Evolutionary conservation across 176 grass and related monocot genomes (phyloP).

Genomic region (Saccharum spontaneum): DNA sequence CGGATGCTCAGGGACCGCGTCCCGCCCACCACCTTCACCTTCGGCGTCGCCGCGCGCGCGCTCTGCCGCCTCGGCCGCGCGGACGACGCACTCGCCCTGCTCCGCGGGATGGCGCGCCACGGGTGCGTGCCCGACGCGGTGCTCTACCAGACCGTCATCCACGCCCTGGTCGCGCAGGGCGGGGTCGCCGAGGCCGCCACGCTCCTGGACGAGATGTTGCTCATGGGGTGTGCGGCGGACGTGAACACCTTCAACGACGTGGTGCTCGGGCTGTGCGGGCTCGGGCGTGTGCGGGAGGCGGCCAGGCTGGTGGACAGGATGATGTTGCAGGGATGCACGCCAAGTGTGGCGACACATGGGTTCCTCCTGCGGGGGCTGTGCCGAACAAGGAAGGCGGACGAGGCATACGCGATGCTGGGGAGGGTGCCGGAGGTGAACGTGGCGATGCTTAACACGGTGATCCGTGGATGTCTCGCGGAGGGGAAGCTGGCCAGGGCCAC

Average conservation of each 20-base stretch:
- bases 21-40: slow-evolving; percentile 79
- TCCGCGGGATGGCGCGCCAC: slow-evolving; percentile 72
- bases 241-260: slow-evolving; percentile 76
- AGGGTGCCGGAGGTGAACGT: slow-evolving; percentile 62
- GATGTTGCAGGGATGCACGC: slow-evolving; percentile 55
- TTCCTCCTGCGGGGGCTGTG: slow-evolving; percentile 71
- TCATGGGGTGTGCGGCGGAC: slow-evolving; percentile 69
- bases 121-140: slow-evolving; percentile 73
- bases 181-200: slow-evolving; percentile 54
- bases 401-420: slow-evolving; percentile 54
- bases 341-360: slow-evolving; percentile 64
- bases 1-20: slow-evolving; percentile 62
- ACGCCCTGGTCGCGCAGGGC: slow-evolving; percentile 49
- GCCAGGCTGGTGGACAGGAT: slow-evolving; percentile 80
- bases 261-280: slow-evolving; percentile 55
- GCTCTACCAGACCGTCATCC: slow-evolving; percentile 85
- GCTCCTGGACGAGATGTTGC: slow-evolving; percentile 87
- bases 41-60: slow-evolving; percentile 51
- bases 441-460: slow-evolving; percentile 81
- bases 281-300: slow-evolving; percentile 49
- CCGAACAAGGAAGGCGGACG: slow-evolving; percentile 47
- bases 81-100: slow-evolving; percentile 55
- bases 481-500: slow-evolving; percentile 64
- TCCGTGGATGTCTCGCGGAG: slow-evolving; percentile 54
- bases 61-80: slow-evolving; percentile 63